phyloP scores from a whole-genome alignment of 306 rosid species.

The Elaeagnus macrophylla region DNA sequence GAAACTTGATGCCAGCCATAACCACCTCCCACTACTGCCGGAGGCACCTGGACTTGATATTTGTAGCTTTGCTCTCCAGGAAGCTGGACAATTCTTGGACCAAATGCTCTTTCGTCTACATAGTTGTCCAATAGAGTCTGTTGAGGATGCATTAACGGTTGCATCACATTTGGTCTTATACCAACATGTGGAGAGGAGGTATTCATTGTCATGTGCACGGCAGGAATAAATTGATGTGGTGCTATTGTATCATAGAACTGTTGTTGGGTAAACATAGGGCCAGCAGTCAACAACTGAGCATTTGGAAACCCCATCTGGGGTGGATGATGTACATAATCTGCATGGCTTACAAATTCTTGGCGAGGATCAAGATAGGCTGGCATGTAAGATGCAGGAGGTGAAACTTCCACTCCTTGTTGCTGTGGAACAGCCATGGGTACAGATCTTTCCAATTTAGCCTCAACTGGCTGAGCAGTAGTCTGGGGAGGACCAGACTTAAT shows the following conservation, averaged over 20 bases:
- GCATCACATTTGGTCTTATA: slow-evolving; percentile 42
- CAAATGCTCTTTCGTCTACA: slow-evolving; percentile 43
- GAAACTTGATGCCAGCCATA: slow-evolving; percentile 68
- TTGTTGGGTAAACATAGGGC: slow-evolving; percentile 41
- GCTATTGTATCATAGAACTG: slow-evolving; percentile 37
- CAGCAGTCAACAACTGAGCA: slow-evolving; percentile 33
- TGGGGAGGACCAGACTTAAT: slow-evolving; percentile 28
- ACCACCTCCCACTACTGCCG: slow-evolving; percentile 40
- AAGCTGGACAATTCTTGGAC: slow-evolving; percentile 49
- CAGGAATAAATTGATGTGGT: slow-evolving; percentile 42
- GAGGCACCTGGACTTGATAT: slow-evolving; percentile 46
- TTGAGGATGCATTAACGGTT: slow-evolving; percentile 42
- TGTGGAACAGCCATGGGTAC: slow-evolving; percentile 34
- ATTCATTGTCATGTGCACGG: slow-evolving; percentile 40
- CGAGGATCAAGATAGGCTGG: slow-evolving; percentile 49
- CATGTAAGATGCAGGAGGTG: slow-evolving; percentile 38
- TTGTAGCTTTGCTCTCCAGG: slow-evolving; percentile 59
- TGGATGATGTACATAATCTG: slow-evolving; percentile 47
- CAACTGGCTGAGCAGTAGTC: slow-evolving; percentile 34
- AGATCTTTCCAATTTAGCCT: slow-evolving; percentile 41
- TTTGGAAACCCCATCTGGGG: slow-evolving; percentile 54
- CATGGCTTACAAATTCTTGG: slow-evolving; percentile 35
- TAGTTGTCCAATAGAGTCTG: slow-evolving; percentile 46
- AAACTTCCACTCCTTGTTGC: slow-evolving; percentile 39
- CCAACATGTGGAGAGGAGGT: slow-evolving; percentile 42